Conservation (phyloP, 75 land plant genomes). For the Pinus taeda region DNA sequence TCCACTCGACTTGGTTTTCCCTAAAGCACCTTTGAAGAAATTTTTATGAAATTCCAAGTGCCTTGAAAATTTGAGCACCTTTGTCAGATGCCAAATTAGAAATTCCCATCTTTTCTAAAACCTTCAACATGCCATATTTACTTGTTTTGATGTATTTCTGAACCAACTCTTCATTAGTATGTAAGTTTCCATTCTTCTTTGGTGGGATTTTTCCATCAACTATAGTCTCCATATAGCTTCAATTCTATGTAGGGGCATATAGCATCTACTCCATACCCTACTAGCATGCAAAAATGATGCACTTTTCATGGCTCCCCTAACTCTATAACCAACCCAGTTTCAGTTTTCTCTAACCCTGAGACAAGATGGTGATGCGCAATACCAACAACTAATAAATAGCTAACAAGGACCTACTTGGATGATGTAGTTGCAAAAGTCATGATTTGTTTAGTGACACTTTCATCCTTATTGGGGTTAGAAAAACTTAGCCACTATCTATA, state of each 20-base stretch:
- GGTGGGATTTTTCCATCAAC: conserved; percentile 95
- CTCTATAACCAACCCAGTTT: conserved; percentile 82
- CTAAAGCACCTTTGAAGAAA: conserved; percentile 81
- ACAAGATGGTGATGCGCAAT: conserved; percentile 97
- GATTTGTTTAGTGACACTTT: background rate
- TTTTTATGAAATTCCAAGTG: conserved; percentile 89
- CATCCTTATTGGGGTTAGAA: background rate
- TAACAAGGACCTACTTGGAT: conserved; percentile 76
- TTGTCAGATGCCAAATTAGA: conserved; percentile 98
- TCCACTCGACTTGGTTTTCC: conserved; percentile 98
- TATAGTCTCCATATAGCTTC: conserved; percentile 94
- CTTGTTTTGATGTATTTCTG: conserved; percentile 81
- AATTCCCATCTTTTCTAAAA: conserved; percentile 99
- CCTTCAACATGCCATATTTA: conserved; percentile 98
- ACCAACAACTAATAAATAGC: conserved; percentile 94
- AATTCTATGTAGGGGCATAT: conserved; percentile 97
- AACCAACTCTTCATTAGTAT: conserved; percentile 70
- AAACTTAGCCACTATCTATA: too few species aligned
- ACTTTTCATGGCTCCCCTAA: conserved; percentile 99
- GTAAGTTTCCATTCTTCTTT: conserved; percentile 64
- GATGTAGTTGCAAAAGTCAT: conserved; percentile 66
- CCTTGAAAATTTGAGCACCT: conserved; percentile 99
- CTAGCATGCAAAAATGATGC: conserved; percentile 96
- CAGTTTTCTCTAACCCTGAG: conserved; percentile 82
- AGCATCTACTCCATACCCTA: conserved; percentile 99